phyloP scores from a whole-genome alignment of 140 eudicot species.

The Anethum foeniculum region DNA sequence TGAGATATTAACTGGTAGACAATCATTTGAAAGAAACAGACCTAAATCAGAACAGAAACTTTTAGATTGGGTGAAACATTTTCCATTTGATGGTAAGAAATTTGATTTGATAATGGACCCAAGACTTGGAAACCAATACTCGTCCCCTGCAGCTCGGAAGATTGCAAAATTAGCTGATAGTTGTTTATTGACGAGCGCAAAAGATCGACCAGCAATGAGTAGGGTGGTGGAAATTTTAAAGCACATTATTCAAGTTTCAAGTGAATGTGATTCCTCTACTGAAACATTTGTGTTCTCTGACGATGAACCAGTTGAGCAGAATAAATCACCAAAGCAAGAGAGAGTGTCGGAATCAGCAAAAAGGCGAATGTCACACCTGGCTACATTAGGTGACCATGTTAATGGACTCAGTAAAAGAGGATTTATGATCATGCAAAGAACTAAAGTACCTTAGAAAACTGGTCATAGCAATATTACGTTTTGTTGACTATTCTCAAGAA shows the following conservation, averaged over 20 bases:
- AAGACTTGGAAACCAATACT: slow-evolving; percentile 50
- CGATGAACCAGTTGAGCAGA: slow-evolving; percentile 31
- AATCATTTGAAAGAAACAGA: slow-evolving; percentile 51
- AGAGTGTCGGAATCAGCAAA: slow-evolving; percentile 59
- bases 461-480: background rate
- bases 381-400: slow-evolving; percentile 64
- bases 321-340: slow-evolving; percentile 15
- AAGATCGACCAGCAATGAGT: slow-evolving; percentile 79
- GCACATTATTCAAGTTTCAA: slow-evolving; percentile 37
- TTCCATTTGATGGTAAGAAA: slow-evolving; percentile 46
- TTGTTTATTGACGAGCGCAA: slow-evolving; percentile 50
- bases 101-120: slow-evolving; percentile 61
- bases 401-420: slow-evolving; percentile 65
- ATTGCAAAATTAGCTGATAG: slow-evolving; percentile 66
- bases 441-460: slow-evolving; percentile 51
- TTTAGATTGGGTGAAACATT: slow-evolving; percentile 62
- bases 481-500: background rate
- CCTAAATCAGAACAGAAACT: slow-evolving; percentile 57
- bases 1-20: slow-evolving; percentile 72
- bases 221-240: slow-evolving; percentile 58
- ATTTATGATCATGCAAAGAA: slow-evolving; percentile 81
- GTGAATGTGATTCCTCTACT: slow-evolving; percentile 39
- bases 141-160: slow-evolving; percentile 49
- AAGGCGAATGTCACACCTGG: slow-evolving; percentile 74
- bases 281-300: slow-evolving; percentile 21